Base-by-base conservation (phyloP, 257 asterid genomes). In the Nicotiana attenuata region DNA sequence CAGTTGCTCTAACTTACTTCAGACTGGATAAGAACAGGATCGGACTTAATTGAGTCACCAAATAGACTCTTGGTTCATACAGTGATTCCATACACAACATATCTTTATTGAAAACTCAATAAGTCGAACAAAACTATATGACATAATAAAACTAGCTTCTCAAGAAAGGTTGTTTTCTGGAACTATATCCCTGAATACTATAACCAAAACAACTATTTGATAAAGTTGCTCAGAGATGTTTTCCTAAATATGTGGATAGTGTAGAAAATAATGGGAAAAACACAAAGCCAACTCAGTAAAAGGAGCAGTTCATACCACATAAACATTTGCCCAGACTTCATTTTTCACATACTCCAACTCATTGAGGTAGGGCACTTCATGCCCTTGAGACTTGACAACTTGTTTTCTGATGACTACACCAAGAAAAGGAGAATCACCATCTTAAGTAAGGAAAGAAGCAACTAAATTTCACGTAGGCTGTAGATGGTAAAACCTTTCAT, bases 321-420 rank as follows among this genome's bases (percentile, higher is more conserved):
- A 94, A 83, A 96, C 91, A 73, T 93, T 96, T 78, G 99, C 96
- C 99, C 99, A 96, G 50, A 96, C 91, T 93, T 96, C 98, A 80
- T 93, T 96, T 38, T 92, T 87, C 75, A 96, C 91, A 78, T 89
- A 94, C 87, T 96, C 99, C 68, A 96, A 88, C 87, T 96, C 99
- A 84, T 96, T 94, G 83, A 96, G 90, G 88, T 89, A 88, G 89
- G 81, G 83, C 79, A 96, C 95, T 89, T 96, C 93, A 33, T 78
- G 89, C 79, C 94, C 98, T 71, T 90, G 87, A 90, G 87, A 96
- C 90, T 83, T 89, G 64, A 96, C 97, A 15, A 78, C 85, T 50
- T 89, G 91, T 80, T 91, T 90, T 73, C 76, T 77, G 63, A 89
- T 84, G 76, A 91, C 99, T 94, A 93, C 89, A 82, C 64, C 41